Evolutionary conservation across 2,329 filamentous ascomycete species (phyloP), one percentile per base, ranked within the genome.

Genomic region (Coniochaeta pulveracea): DNA sequence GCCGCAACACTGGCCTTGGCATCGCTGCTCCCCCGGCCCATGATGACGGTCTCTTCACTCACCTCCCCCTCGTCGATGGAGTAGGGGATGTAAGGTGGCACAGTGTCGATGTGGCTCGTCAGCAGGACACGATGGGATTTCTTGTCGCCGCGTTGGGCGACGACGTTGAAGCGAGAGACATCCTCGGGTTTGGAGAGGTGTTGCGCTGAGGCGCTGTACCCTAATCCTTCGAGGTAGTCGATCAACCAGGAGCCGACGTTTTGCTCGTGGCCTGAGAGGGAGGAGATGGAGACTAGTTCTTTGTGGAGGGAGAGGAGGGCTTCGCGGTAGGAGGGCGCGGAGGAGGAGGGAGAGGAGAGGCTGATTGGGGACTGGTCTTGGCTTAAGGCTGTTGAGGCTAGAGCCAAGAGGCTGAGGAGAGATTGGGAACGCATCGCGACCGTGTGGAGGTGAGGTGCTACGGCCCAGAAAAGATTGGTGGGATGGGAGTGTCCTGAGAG

Each of bases 71-170:
- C 47, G 6, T 65, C 57, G 8, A 76, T 66, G 26, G 63, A 62
- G 53, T 85, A 85, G 0, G 77, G 77, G 38, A 84, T 80, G 51
- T 72, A 75, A 0, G 82, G 82, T 1, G 82, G 80, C 0, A 84
- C 79, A 3, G 71, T 71, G 47, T 95, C 88, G 46, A 93, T 89
- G 52, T 94, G 86, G 36, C 80, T 86, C 2, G 77, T 77, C 2
- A 88, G 56, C n/a, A 85, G 60, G 9, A 84, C 61, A 21, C 66
- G 19, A 15, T 19, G 30, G 7, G 18, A 67, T 2, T 76, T 69
- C 8, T 66, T 58, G 21, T 57, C 54, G 29, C 56, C 51, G 16
- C 58, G 61, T 65, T 64, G 85, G 2, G 86, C 86, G 25, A 88
- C 62, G 31, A 94, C 64, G 47, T 94, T 94, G 63, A 80, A 86